These are phyloP conservation scores for Blastobotrys arbuscula DNA, from an alignment of 1,139 yeast genomes.

Conservation along the genomic window DNA sequence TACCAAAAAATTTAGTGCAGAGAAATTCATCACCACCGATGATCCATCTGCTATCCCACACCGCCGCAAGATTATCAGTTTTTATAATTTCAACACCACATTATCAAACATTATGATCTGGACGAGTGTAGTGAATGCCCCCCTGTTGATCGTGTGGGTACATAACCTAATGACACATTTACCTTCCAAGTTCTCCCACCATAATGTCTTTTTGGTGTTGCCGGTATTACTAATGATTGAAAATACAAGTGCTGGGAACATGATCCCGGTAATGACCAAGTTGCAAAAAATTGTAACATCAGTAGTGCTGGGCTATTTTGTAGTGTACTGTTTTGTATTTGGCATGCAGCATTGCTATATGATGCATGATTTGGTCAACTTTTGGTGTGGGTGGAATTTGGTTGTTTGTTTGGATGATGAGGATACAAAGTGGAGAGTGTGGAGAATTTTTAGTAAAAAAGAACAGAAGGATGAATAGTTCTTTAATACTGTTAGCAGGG, in stretches of 20 bases:
- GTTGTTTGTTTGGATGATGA: constrained; percentile 20
- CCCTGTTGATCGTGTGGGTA: constrained; percentile 35
- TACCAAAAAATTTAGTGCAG: neutral
- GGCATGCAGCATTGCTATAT: constrained; percentile 34
- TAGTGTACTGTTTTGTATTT: constrained; percentile 27
- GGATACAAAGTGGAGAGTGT: constrained; percentile 7
- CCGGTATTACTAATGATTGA: constrained; percentile 28
- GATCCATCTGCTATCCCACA: neutral
- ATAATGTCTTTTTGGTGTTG: constrained; percentile 29
- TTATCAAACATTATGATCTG: constrained; percentile 29
- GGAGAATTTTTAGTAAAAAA: too few relatives aligned
- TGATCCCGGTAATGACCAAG: constrained; percentile 19
- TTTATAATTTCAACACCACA: constrained; percentile 20
- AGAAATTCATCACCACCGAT: too few relatives aligned
- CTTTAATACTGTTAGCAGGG: too few relatives aligned
- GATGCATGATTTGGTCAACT: constrained; percentile 33
- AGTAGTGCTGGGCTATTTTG: constrained; percentile 23
- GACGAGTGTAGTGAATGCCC: constrained; percentile 33
- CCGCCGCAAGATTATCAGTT: constrained; percentile 4
- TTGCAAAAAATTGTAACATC: constrained; percentile 19
- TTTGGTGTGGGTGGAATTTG: constrained; percentile 28
- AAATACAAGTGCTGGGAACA: constrained; percentile 20
- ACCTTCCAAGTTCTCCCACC: constrained; percentile 24
- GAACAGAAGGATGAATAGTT: too few relatives aligned
- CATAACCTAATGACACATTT: constrained; percentile 27